phyloP scores from a whole-genome alignment of 1,284 basidiomycete genomes.

The Ustilago tritici region DNA sequence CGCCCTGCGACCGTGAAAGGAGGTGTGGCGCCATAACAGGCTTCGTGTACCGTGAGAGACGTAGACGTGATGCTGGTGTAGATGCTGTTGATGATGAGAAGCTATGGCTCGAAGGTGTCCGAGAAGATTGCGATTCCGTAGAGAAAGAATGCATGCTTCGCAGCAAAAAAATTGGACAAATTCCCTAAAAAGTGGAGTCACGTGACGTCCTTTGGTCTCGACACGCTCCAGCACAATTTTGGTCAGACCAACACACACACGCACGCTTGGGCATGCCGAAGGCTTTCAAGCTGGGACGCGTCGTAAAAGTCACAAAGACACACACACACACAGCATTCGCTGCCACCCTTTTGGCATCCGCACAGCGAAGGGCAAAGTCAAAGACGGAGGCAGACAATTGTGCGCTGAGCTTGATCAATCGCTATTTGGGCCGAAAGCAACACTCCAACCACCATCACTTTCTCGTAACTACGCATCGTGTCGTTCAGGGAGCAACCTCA shows the following conservation, averaged over 20 bases:
- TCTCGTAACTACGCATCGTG: neutral
- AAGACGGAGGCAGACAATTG: neutral
- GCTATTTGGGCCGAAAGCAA: neutral
- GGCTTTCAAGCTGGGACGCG: slow-evolving; percentile 7
- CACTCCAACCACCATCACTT: slow-evolving; percentile 1
- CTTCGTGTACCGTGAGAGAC: neutral
- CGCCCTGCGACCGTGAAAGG: slow-evolving; percentile 61
- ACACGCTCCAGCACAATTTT: slow-evolving; percentile 23
- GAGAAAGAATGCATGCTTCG: slow-evolving; percentile 11
- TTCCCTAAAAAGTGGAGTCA: slow-evolving; percentile 37
- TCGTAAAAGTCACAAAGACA: neutral
- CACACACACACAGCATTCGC: slow-evolving; percentile 5
- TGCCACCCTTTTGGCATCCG: neutral
- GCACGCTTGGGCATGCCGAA: no score
- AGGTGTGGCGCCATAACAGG: slow-evolving; percentile 49
- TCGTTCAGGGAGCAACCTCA: neutral
- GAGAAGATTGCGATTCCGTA: neutral
- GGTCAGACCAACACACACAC: slow-evolving; percentile 33
- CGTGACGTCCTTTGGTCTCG: slow-evolving; percentile 21
- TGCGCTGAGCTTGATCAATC: neutral
- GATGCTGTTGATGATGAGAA: neutral
- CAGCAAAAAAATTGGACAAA: slow-evolving; percentile 17
- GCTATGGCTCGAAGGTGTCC: neutral
- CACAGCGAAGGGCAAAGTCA: neutral
- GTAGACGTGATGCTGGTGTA: neutral